phyloP scores from a whole-genome alignment of 1,284 basidiomycete genomes.

The Tilletia caries region DNA sequence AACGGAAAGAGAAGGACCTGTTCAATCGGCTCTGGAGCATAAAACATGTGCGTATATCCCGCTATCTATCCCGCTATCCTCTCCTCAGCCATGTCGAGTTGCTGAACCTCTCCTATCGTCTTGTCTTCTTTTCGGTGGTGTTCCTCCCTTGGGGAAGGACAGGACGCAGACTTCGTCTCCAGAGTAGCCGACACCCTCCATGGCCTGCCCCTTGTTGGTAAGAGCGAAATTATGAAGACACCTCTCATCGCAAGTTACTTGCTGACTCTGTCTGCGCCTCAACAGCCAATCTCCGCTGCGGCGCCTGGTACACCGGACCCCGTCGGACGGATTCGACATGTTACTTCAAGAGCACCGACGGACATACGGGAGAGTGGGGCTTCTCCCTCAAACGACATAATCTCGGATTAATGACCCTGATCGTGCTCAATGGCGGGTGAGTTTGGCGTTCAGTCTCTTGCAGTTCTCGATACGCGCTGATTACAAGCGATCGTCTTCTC shows the following conservation, averaged over 20 bases:
- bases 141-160: too few species aligned
- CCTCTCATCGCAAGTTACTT: too few species aligned
- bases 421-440: constrained; percentile 61
- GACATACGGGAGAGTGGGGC: constrained; percentile 66
- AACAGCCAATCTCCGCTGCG: constrained; percentile 83
- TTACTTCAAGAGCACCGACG: constrained; percentile 98
- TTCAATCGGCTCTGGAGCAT: constrained; percentile 6
- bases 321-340: constrained; percentile 57
- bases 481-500: too few species aligned
- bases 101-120: not conserved
- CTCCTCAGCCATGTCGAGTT: not conserved
- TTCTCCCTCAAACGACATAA: constrained; percentile 64
- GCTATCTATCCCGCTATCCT: not conserved
- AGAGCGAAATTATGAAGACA: too few species aligned
- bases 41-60: not conserved
- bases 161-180: constrained; percentile 13
- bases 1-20: not conserved
- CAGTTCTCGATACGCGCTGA: too few species aligned
- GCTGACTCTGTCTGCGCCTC: not conserved
- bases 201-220: constrained; percentile 6
- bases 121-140: not conserved
- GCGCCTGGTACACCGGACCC: constrained; percentile 87
- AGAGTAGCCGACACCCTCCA: not conserved
- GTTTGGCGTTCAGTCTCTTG: too few species aligned
- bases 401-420: constrained; percentile 69